These are phyloP conservation scores for Malassezia cuniculi DNA, from an alignment of 1,284 basidiomycete genomes.

Conservation along the genomic window DNA sequence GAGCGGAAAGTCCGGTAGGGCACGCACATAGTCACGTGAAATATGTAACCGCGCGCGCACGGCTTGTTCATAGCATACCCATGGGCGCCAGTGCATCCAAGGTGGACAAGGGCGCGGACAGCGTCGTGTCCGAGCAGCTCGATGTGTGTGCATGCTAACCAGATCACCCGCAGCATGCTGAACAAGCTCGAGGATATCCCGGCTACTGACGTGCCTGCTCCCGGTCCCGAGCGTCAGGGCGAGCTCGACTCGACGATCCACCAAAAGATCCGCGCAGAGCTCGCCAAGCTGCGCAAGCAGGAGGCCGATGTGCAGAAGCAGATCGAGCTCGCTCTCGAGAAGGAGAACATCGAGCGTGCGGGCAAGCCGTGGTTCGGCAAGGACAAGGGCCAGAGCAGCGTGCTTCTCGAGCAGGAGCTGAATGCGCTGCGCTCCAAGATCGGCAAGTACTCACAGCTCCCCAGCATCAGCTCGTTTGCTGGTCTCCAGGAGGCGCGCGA, in stretches of 20 bases:
- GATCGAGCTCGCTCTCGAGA: slow-evolving; percentile 38
- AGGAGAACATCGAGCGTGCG: slow-evolving; percentile 31
- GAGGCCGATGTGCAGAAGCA: slow-evolving; percentile 31
- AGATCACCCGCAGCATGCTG: slow-evolving; percentile 27
- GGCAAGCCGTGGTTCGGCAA: slow-evolving; percentile 20
- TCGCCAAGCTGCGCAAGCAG: slow-evolving; percentile 28
- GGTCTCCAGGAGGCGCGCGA: slow-evolving; percentile 54
- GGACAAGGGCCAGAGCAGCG: slow-evolving; percentile 32
- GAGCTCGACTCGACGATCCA: slow-evolving; percentile 33
- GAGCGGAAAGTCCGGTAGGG: slow-evolving; percentile 6
- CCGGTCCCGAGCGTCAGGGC: slow-evolving; percentile 23
- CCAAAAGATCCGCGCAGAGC: slow-evolving; percentile 34
- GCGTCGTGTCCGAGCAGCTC: slow-evolving; percentile 3
- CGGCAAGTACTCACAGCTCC: slow-evolving; percentile 57
- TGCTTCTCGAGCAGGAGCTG: slow-evolving; percentile 30
- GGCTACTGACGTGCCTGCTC: slow-evolving; percentile 18
- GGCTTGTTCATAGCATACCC: too few species aligned
- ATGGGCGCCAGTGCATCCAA: slow-evolving; percentile 7
- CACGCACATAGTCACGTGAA: too few species aligned
- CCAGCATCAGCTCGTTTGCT: slow-evolving; percentile 52
- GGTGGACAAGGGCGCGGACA: not conserved
- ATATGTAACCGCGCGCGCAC: too few species aligned
- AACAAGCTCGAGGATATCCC: slow-evolving; percentile 22
- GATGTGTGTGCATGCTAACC: slow-evolving; percentile 11
- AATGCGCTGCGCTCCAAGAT: slow-evolving; percentile 51